A percentile compares a stretch with the other conserved stretches of the same genome.
phyloP scores from a whole-genome alignment of 73 alveolate genomes.

The Breviolum minutum region DNA sequence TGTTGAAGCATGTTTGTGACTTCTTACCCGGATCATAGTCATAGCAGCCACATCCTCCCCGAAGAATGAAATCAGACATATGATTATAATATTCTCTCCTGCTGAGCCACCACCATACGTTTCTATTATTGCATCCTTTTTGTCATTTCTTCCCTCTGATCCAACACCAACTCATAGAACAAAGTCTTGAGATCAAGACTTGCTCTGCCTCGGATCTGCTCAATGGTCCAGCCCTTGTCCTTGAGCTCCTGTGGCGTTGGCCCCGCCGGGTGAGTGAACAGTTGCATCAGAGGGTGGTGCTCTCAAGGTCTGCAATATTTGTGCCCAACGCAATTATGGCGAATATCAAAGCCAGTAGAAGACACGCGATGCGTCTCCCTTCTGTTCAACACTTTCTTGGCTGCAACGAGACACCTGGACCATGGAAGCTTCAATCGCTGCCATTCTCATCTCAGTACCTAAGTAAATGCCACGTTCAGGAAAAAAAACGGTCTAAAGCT shows the following conservation, averaged over 20 bases:
- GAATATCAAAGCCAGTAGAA: not conserved
- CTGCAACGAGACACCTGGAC: not conserved
- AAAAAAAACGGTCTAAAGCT: not conserved
- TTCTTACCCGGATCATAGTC: too few species aligned
- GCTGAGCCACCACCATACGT: too few species aligned
- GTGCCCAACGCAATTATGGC: not conserved
- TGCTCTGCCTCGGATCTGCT: constrained; percentile 88
- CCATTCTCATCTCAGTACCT: constrained; percentile 84
- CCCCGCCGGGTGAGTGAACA: too few species aligned
- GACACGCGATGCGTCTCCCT: not conserved
- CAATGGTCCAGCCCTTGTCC: constrained; percentile 86
- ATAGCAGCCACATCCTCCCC: too few species aligned
- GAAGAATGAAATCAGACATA: too few species aligned
- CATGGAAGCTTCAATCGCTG: constrained; percentile 71
- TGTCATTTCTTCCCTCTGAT: too few species aligned
- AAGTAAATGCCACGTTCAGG: not conserved
- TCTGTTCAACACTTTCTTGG: too few species aligned
- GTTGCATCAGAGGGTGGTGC: not conserved
- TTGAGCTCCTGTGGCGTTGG: constrained; percentile 21
- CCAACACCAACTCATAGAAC: too few species aligned
- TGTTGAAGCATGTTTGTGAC: too few species aligned
- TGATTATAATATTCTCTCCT: too few species aligned
- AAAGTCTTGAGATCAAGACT: not conserved
- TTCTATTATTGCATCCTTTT: too few species aligned
- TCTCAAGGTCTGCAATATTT: not conserved